A percentile compares a stretch with the other conserved stretches of the same genome.
These are phyloP conservation scores for Porcisia deanei DNA, from an alignment of 208 protist species.

Conservation along the genomic window DNA sequence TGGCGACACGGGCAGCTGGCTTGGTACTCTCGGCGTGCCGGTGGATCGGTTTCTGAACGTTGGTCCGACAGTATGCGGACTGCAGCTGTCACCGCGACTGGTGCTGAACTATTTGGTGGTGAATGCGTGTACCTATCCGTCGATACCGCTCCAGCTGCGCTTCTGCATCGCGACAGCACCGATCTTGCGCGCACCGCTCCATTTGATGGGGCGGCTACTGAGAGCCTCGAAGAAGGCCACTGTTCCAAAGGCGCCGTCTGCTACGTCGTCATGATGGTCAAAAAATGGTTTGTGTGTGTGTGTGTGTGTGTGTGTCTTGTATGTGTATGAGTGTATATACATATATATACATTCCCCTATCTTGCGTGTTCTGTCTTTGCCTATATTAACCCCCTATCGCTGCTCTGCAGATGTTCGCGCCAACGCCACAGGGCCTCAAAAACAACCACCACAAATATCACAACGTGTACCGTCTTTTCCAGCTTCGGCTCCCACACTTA, in stretches of 20 bases:
- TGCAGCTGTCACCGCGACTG: conserved; percentile 59
- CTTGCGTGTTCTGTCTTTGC: too few species aligned
- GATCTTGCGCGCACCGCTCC: conserved; percentile 19
- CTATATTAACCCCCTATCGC: too few species aligned
- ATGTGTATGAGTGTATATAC: not conserved
- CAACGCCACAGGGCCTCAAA: too few species aligned
- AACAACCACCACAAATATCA: too few species aligned
- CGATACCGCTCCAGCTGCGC: conserved; percentile 44
- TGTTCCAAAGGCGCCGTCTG: conserved; percentile 34
- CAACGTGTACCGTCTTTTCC: too few species aligned
- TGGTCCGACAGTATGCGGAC: conserved; percentile 43
- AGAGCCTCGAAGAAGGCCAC: conserved; percentile 4
- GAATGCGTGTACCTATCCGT: conserved; percentile 57
- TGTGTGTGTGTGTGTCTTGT: not conserved
- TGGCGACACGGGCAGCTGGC: conserved; percentile 57
- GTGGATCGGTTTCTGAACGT: conserved; percentile 40
- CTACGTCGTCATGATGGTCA: not conserved
- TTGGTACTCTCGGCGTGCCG: conserved; percentile 24
- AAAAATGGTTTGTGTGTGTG: not conserved
- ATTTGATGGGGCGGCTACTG: not conserved
- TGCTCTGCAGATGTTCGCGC: too few species aligned
- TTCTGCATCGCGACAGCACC: conserved; percentile 53
- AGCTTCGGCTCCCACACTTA: too few species aligned
- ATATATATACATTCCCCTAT: too few species aligned
- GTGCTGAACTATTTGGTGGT: conserved; percentile 71